These are phyloP conservation scores for Zalaria obscura DNA, from an alignment of 2,329 filamentous ascomycete genomes.

Conservation along the genomic window DNA sequence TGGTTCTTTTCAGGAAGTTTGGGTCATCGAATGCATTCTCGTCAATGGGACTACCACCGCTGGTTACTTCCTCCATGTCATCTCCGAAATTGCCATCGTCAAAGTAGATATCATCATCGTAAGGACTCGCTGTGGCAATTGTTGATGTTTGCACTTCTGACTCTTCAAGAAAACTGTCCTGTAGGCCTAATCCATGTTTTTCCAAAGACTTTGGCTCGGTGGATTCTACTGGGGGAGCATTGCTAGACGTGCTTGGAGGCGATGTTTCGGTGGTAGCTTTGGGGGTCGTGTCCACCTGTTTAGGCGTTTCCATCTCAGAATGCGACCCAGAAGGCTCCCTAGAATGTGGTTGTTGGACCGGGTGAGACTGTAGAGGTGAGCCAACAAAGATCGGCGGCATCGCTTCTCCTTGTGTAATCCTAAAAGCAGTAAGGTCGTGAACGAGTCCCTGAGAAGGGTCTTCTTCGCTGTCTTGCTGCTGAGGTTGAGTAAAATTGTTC, in stretches of 20 bases:
- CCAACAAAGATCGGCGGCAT: background rate
- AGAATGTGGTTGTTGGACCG: background rate
- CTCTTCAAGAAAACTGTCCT: background rate
- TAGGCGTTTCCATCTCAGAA: background rate
- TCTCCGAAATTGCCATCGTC: slow-evolving; percentile 16
- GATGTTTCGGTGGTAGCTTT: background rate
- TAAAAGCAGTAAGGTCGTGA: background rate
- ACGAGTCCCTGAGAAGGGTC: background rate
- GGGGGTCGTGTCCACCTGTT: background rate
- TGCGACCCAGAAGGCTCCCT: background rate
- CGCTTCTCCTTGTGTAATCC: background rate
- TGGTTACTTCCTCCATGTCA: background rate
- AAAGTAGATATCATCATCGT: slow-evolving; percentile 12
- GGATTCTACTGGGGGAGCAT: background rate
- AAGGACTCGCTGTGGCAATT: background rate
- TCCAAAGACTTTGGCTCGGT: no score
- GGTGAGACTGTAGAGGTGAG: background rate
- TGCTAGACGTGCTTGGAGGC: background rate
- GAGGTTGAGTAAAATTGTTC: background rate
- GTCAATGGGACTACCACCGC: slow-evolving; percentile 10
- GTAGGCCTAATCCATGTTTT: no score
- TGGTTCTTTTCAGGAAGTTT: slow-evolving; percentile 2
- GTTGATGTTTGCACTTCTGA: background rate
- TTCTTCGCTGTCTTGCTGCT: background rate
- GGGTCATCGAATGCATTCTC: slow-evolving; percentile 20